Percentiles rank a stretch among this genome's conserved stretches.
Evolutionary conservation across 1,139 yeast species (phyloP).

Genomic region (Keqinozyma sinolaborantium): DNA sequence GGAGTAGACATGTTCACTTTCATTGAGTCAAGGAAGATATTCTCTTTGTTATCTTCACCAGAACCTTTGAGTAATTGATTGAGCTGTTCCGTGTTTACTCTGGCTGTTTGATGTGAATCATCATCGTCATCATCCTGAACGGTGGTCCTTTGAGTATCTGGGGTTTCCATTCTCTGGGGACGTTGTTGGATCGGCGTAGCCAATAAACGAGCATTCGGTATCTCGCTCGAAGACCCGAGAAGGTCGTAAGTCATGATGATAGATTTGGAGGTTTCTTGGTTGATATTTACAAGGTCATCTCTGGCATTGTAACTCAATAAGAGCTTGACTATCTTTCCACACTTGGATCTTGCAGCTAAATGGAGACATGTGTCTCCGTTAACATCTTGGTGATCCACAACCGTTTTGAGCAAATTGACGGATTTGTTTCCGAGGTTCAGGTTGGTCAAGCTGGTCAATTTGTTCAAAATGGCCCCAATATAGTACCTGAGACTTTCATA

Average conservation of each 20-base stretch:
- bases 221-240: constrained; percentile 2
- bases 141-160: constrained; percentile 47
- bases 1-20: constrained; percentile 33
- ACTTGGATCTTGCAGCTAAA: constrained; percentile 49
- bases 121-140: constrained; percentile 40
- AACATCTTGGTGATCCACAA: constrained; percentile 65
- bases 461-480: constrained; percentile 34
- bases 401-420: constrained; percentile 52
- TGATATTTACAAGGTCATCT: constrained; percentile 41
- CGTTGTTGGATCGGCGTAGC: constrained; percentile 40
- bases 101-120: constrained; percentile 23
- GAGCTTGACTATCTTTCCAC: constrained; percentile 33
- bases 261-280: constrained; percentile 36
- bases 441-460: constrained; percentile 30
- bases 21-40: constrained; percentile 32
- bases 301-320: constrained; percentile 45
- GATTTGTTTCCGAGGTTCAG: constrained; percentile 23
- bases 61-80: constrained; percentile 17
- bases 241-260: constrained; percentile 24
- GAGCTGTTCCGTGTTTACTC: constrained; percentile 33
- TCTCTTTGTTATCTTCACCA: constrained; percentile 40
- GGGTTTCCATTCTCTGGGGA: constrained; percentile 30
- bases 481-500: constrained; percentile 40
- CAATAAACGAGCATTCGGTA: constrained; percentile 11
- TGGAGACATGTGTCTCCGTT: constrained; percentile 70